These are phyloP conservation scores for Pseudogymnoascus verrucosus DNA, from an alignment of 2,329 filamentous ascomycete genomes.

Conservation along the genomic window DNA sequence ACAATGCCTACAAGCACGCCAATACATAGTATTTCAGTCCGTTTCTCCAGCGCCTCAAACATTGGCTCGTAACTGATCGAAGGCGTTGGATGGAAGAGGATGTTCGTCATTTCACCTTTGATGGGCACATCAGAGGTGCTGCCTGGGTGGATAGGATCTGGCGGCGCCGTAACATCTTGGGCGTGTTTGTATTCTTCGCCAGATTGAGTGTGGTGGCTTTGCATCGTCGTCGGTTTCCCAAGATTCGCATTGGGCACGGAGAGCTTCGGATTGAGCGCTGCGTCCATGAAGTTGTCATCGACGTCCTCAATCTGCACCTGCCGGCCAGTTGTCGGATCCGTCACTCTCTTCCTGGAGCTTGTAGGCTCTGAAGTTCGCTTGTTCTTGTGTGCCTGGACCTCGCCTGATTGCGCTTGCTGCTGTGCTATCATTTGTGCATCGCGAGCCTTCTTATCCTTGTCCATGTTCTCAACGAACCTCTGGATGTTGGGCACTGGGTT, in stretches of 20 bases:
- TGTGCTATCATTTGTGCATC: slow-evolving; percentile 63
- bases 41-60: slow-evolving; percentile 67
- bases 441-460: slow-evolving; percentile 68
- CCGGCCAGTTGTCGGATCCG: slow-evolving; percentile 80
- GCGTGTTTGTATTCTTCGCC: slow-evolving; percentile 73
- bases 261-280: slow-evolving; percentile 65
- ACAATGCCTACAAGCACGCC: slow-evolving; percentile 67
- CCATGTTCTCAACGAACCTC: slow-evolving; percentile 72
- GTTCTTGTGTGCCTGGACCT: slow-evolving; percentile 38
- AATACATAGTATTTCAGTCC: slow-evolving; percentile 61
- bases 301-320: slow-evolving; percentile 82
- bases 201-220: slow-evolving; percentile 63
- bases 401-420: slow-evolving; percentile 27
- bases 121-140: slow-evolving; percentile 91
- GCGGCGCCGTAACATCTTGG: slow-evolving; percentile 85
- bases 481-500: slow-evolving; percentile 86
- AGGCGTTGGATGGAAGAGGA: slow-evolving; percentile 91
- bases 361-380: slow-evolving; percentile 28
- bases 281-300: slow-evolving; percentile 59
- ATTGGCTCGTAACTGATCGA: slow-evolving; percentile 85
- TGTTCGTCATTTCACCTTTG: slow-evolving; percentile 91
- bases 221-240: slow-evolving; percentile 62
- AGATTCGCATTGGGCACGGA: slow-evolving; percentile 88
- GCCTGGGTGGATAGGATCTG: slow-evolving; percentile 73
- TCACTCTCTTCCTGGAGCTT: slow-evolving; percentile 49